Base-by-base conservation (phyloP, 345 rosid species). In the Murraya paniculata region DNA sequence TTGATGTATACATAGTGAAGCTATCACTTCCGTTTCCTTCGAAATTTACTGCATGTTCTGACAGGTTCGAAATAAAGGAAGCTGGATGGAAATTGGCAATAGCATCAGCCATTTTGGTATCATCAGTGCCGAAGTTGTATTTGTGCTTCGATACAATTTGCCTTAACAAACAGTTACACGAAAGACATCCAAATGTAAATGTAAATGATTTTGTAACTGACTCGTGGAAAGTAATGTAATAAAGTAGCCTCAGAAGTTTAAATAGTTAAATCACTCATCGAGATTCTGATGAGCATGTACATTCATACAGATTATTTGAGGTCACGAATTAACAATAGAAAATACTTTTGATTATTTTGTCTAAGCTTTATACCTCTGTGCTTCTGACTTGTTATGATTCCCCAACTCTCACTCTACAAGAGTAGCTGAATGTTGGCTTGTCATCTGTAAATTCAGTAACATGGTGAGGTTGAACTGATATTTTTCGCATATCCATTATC, bases 71-170 rank as follows among this genome's bases (percentile, higher is more conserved):
- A 93, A 92, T 77, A 92, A 92, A 11, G 98, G 98, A 82, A 95
- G 99, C 79, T 95, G 99, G 99, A 95, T 93, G 99, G 99, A 95
- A 66, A 95, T 95, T 0, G 98, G 99, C 45, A 95, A 93, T 80
- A 91, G 94, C 88, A 95, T 95, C 80, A 95, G 98, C 86, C 98
- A 95, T 79, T 93, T 93, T 71, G 98, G 98, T 77, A 93, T 93
- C 0, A 83, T 92, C 93, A 95, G 99, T 77, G 99, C 99, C 16
- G 98, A 93, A 84, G 99, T 95, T 27, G 98, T 95, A 48, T 95
- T 93, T 74, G 97, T 93, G 78, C 91, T 95, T n/a, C n/a, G 50
- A 77, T 93, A 75, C 99, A 93, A 72, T 90, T 95, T 73, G 97
- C 97, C 21, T 87, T 93, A 53, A 92, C 99, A 7, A 92, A 95